A percentile compares a stretch with the other conserved stretches of the same genome.
Evolutionary conservation across 108 stramenopile genomes (phyloP).

Genomic region (Cyclostephanos invisitatus): DNA sequence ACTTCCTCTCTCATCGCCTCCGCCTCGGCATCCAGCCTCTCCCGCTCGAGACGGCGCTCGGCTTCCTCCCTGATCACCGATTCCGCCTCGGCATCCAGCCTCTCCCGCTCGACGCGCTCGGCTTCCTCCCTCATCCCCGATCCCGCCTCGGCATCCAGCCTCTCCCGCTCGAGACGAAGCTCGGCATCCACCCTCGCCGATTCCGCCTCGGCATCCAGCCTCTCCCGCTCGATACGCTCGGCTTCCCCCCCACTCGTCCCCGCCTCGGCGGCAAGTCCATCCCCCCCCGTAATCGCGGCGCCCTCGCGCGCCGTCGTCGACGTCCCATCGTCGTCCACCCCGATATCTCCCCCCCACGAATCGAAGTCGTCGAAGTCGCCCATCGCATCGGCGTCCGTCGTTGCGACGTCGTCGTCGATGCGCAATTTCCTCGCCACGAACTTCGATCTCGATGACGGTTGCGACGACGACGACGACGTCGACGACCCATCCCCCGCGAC

Average conservation of each 20-base stretch:
- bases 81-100: not conserved
- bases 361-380: slow-evolving; percentile 4
- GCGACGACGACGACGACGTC: too few species aligned
- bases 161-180: slow-evolving; percentile 17
- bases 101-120: slow-evolving; percentile 13
- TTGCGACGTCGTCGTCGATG: not conserved
- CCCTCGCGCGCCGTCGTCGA: too few species aligned
- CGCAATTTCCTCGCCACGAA: not conserved
- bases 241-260: slow-evolving; percentile 5
- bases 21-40: slow-evolving; percentile 12
- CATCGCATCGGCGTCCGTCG: not conserved
- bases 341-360: slow-evolving; percentile 5
- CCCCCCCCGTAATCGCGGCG: too few species aligned
- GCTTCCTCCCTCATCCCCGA: slow-evolving; percentile 13
- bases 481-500: too few species aligned
- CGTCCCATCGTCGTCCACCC: too few species aligned
- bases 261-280: slow-evolving; percentile 6
- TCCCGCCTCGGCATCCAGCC: slow-evolving; percentile 4
- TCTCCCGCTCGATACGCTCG: slow-evolving; percentile 11
- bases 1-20: not conserved
- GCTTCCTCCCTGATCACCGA: slow-evolving; percentile 2
- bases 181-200: slow-evolving; percentile 8
- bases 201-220: slow-evolving; percentile 8
- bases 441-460: not conserved
- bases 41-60: slow-evolving; percentile 16